Percentiles rank a stretch among this genome's conserved stretches.
Conservation (phyloP, 23 red algal genomes). For the Gracilaria domingensis region DNA sequence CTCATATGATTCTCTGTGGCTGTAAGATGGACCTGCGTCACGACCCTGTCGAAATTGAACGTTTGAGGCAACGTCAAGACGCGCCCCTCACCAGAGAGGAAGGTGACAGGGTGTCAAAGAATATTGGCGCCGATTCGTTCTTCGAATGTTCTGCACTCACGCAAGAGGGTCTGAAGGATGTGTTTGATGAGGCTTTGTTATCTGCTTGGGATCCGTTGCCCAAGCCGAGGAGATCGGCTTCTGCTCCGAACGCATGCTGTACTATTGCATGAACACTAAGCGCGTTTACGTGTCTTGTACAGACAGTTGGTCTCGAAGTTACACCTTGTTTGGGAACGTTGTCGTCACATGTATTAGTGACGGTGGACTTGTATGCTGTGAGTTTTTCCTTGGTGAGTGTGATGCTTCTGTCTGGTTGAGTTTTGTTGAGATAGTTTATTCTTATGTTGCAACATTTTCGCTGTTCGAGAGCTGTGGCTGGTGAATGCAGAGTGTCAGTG, state of each 20-base stretch:
- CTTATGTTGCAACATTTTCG: background rate
- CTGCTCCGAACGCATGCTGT: conserved; percentile 45
- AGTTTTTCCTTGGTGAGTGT: background rate
- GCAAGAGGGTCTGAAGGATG: conserved; percentile 95
- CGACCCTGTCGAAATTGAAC: conserved; percentile 80
- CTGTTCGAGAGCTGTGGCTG: conserved; percentile 9
- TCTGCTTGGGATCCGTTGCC: conserved; percentile 72
- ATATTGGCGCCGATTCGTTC: conserved; percentile 86
- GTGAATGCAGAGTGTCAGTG: background rate
- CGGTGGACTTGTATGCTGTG: background rate
- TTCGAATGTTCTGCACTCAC: conserved; percentile 95
- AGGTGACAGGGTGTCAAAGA: conserved; percentile 74
- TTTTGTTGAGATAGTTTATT: conserved; percentile 15
- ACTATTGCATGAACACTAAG: conserved; percentile 45
- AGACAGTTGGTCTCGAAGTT: background rate
- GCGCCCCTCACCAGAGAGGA: conserved; percentile 83
- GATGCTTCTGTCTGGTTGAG: background rate
- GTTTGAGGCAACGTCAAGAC: conserved; percentile 70
- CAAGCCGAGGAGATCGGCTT: conserved; percentile 61
- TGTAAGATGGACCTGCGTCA: conserved; percentile 94
- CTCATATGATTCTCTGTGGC: conserved; percentile 90
- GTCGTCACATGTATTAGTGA: background rate
- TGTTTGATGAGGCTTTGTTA: conserved; percentile 96
- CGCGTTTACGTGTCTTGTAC: background rate
- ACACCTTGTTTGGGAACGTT: background rate